phyloP scores from a whole-genome alignment of 805 yeast genomes.

The Zygosaccharomyces siamensis region DNA sequence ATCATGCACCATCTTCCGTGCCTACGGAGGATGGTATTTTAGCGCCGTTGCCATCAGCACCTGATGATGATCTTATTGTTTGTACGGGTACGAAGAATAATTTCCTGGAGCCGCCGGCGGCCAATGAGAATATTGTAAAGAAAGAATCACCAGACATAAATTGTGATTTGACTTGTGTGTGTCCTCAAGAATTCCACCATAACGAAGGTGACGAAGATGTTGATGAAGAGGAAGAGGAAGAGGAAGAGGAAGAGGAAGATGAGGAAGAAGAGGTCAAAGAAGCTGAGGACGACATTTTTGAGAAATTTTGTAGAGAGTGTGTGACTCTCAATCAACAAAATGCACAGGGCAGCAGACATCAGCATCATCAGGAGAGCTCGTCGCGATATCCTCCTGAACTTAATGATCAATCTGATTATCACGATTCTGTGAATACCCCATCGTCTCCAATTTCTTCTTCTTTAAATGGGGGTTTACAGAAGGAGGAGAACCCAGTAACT shows the following conservation, averaged over 20 bases:
- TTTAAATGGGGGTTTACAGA: slow-evolving; percentile 4
- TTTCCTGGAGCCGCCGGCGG: slow-evolving; percentile 3
- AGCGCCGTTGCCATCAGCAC: neutral
- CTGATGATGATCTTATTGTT: slow-evolving; percentile 10
- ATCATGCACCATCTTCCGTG: slow-evolving; percentile 20
- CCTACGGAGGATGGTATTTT: neutral
- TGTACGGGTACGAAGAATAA: slow-evolving; percentile 8
- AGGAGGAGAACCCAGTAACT: neutral
- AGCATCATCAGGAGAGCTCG: slow-evolving; percentile 11
- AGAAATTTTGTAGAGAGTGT: slow-evolving; percentile 33
- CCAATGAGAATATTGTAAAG: neutral
- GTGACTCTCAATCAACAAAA: slow-evolving; percentile 10
- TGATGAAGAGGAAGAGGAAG: slow-evolving; percentile 17
- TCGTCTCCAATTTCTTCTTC: slow-evolving; percentile 7
- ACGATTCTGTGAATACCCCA: slow-evolving; percentile 8
- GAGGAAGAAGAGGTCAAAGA: slow-evolving; percentile 8
- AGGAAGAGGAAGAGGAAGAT: slow-evolving; percentile 2
- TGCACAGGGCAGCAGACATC: neutral
- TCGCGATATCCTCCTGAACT: neutral
- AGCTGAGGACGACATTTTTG: slow-evolving; percentile 28
- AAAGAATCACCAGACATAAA: slow-evolving; percentile 17
- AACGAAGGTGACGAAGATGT: slow-evolving; percentile 1
- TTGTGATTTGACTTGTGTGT: slow-evolving; percentile 30
- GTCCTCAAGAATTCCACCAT: slow-evolving; percentile 1
- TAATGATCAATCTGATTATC: neutral